A percentile compares a stretch with the other conserved stretches of the same genome.
phyloP scores from a whole-genome alignment of 257 asterid species.

The Ocimum tenuiflorum region DNA sequence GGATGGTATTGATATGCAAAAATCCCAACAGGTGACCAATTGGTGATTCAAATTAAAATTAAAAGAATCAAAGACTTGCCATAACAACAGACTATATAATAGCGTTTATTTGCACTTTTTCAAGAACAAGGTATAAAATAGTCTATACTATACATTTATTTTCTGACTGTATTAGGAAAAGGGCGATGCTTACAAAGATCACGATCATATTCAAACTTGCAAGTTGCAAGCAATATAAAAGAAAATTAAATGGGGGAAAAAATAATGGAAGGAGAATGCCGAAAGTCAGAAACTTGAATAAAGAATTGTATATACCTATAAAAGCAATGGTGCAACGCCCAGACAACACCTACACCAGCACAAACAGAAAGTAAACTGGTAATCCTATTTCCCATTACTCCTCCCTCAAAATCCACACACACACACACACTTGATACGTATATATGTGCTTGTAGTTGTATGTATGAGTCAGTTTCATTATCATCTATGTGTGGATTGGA shows the following conservation, averaged over 20 bases:
- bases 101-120: too few species aligned
- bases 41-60: neutral
- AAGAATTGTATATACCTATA: slow-evolving; percentile 6
- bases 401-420: slow-evolving; percentile 2
- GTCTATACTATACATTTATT: too few species aligned
- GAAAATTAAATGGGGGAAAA: neutral
- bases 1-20: too few species aligned
- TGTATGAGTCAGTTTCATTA: neutral
- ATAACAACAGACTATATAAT: too few species aligned
- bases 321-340: neutral
- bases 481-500: neutral
- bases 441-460: neutral
- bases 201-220: too few species aligned
- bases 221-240: neutral
- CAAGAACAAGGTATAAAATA: too few species aligned
- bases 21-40: neutral
- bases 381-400: slow-evolving; percentile 17
- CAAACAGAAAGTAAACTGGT: slow-evolving; percentile 16
- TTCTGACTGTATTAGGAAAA: too few species aligned
- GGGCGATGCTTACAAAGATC: too few species aligned
- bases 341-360: slow-evolving; percentile 5
- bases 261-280: neutral
- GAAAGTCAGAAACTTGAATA: slow-evolving; percentile 20
- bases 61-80: too few species aligned
- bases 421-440: neutral